These are phyloP conservation scores for Oryza punctata DNA, from an alignment of 176 grass and related monocot genomes.

Conservation along the genomic window DNA sequence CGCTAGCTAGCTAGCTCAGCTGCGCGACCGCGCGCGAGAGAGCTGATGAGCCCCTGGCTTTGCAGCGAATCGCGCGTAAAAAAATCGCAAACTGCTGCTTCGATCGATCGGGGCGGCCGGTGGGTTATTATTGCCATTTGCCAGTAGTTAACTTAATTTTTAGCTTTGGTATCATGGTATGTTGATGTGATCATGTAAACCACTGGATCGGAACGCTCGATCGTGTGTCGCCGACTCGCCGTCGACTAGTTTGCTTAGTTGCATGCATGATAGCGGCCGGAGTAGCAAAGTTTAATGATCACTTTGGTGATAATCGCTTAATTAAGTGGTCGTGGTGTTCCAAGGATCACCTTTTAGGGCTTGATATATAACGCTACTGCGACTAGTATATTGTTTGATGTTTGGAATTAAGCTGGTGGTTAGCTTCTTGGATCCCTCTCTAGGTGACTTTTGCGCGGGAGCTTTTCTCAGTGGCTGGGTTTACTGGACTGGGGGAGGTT, in stretches of 20 bases:
- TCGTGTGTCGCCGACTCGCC: not conserved
- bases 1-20: too few species aligned
- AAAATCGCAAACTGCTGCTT: not conserved
- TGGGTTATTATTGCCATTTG: not conserved
- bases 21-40: too few species aligned
- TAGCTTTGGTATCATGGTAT: not conserved
- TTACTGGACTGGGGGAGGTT: slow-evolving; percentile 34
- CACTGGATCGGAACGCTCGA: not conserved
- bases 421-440: not conserved
- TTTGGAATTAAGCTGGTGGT: not conserved
- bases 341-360: slow-evolving; percentile 24
- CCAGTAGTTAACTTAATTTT: not conserved
- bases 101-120: not conserved
- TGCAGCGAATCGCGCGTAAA: not conserved
- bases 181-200: not conserved
- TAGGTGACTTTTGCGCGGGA: not conserved
- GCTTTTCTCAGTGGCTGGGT: slow-evolving; percentile 14
- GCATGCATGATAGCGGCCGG: slow-evolving; percentile 11
- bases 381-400: not conserved
- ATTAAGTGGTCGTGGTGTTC: not conserved
- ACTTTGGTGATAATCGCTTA: not conserved
- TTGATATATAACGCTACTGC: not conserved
- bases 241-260: too few species aligned
- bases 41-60: not conserved
- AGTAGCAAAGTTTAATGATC: not conserved